phyloP scores from a whole-genome alignment of 768 basidiomycete genomes.

The Agrocybe praecox region DNA sequence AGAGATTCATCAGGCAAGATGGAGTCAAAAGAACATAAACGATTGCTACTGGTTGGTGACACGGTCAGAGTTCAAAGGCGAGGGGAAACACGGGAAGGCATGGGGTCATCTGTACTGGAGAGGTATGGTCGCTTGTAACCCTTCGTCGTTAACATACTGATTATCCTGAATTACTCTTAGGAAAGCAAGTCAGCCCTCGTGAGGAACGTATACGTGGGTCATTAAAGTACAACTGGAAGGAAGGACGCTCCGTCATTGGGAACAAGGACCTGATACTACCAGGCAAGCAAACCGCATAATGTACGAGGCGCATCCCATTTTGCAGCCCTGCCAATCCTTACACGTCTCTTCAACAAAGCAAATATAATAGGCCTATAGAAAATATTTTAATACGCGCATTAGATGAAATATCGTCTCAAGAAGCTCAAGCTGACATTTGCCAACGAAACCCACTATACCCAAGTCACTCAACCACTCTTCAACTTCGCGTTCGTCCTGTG shows the following conservation, averaged over 20 bases:
- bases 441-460: too few species aligned
- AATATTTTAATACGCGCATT: too few species aligned
- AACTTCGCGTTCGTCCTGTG: too few species aligned
- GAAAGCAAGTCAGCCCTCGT: slow-evolving; percentile 56
- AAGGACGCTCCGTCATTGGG: slow-evolving; percentile 48
- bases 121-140: slow-evolving; percentile 48
- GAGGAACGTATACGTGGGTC: slow-evolving; percentile 71
- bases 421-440: too few species aligned
- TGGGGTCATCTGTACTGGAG: slow-evolving; percentile 84
- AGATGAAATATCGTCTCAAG: too few species aligned
- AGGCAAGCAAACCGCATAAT: neutral
- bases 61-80: slow-evolving; percentile 67
- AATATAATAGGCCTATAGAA: neutral
- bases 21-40: slow-evolving; percentile 67
- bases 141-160: neutral
- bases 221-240: slow-evolving; percentile 75
- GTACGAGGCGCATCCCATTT: neutral
- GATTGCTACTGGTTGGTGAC: slow-evolving; percentile 80
- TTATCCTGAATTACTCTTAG: slow-evolving; percentile 32
- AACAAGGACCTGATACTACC: neutral
- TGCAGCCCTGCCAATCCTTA: neutral
- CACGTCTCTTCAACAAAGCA: neutral
- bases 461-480: too few species aligned
- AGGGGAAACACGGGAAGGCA: slow-evolving; percentile 77
- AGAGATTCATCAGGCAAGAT: slow-evolving; percentile 72